Percentiles rank a stretch among this genome's conserved stretches.
Evolutionary conservation across 176 grass and related monocot species (phyloP).

Genomic region (Oryza meridionalis): DNA sequence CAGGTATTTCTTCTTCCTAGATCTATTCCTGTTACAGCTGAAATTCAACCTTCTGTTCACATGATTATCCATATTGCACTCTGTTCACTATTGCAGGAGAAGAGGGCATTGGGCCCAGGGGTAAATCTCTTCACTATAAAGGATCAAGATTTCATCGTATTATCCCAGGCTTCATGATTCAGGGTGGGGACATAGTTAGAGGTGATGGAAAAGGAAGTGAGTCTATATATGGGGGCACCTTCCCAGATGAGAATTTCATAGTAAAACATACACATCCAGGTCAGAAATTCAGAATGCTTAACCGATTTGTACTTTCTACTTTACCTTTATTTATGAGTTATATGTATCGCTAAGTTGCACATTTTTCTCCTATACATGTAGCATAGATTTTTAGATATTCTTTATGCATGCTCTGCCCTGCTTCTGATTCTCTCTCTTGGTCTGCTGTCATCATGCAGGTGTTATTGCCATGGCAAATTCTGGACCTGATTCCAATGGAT

Average conservation of each 20-base stretch:
- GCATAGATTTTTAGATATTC: neutral
- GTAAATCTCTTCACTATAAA: slow-evolving; percentile 87
- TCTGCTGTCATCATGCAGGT: slow-evolving; percentile 50
- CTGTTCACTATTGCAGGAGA: slow-evolving; percentile 58
- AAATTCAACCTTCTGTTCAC: slow-evolving; percentile 9
- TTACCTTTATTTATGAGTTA: neutral
- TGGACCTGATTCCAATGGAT: slow-evolving; percentile 85
- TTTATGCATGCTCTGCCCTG: neutral
- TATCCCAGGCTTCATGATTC: slow-evolving; percentile 94
- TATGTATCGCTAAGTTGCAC: neutral
- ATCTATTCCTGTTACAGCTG: neutral
- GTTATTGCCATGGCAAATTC: slow-evolving; percentile 83
- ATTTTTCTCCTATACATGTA: neutral
- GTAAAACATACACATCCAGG: slow-evolving; percentile 94
- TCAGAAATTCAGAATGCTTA: slow-evolving; percentile 29
- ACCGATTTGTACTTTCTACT: neutral
- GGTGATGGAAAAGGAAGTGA: slow-evolving; percentile 75
- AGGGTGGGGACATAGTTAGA: slow-evolving; percentile 85
- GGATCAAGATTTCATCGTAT: slow-evolving; percentile 91
- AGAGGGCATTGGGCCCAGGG: slow-evolving; percentile 68
- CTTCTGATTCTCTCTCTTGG: neutral
- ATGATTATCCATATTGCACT: slow-evolving; percentile 11
- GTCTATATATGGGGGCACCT: slow-evolving; percentile 91
- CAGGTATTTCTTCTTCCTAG: slow-evolving; percentile 59
- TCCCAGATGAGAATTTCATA: slow-evolving; percentile 85